A percentile compares a stretch with the other conserved stretches of the same genome.
Evolutionary conservation across 2,329 filamentous ascomycete species (phyloP).

Genomic region (Fusarium torreyae): DNA sequence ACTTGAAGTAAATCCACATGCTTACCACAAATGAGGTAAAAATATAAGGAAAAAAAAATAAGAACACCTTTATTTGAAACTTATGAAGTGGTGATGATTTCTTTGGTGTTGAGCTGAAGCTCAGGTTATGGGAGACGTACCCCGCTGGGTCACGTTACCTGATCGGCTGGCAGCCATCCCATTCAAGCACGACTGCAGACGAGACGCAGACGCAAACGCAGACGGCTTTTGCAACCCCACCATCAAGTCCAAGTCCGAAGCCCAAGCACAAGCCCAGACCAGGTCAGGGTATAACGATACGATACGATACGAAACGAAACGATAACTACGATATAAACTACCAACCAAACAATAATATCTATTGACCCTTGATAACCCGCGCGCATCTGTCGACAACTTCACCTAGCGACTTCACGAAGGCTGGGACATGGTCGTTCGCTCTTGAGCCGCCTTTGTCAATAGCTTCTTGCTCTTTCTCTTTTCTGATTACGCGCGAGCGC

Average conservation of each 20-base stretch:
- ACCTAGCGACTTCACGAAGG: slow-evolving; percentile 11
- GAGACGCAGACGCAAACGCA: slow-evolving; percentile 15
- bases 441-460: slow-evolving; percentile 44
- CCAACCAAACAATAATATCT: slow-evolving; percentile 13
- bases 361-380: slow-evolving; percentile 5
- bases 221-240: slow-evolving; percentile 44
- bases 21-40: too few relatives aligned
- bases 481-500: neutral
- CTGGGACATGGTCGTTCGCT: slow-evolving; percentile 52
- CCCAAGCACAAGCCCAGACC: slow-evolving; percentile 22
- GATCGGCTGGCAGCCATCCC: slow-evolving; percentile 15
- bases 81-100: slow-evolving; percentile 11
- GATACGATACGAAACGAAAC: slow-evolving; percentile 25
- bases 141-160: slow-evolving; percentile 47
- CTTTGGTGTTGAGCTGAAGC: slow-evolving; percentile 15
- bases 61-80: neutral
- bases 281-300: slow-evolving; percentile 34
- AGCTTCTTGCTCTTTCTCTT: slow-evolving; percentile 17
- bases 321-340: slow-evolving; percentile 10
- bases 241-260: slow-evolving; percentile 34
- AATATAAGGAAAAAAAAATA: too few relatives aligned
- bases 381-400: slow-evolving; percentile 30
- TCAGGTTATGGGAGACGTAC: slow-evolving; percentile 27
- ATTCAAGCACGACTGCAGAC: slow-evolving; percentile 15
- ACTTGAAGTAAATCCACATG: too few relatives aligned